phyloP scores from a whole-genome alignment of 495 filamentous ascomycete species.

The Chaetomium tenue region DNA sequence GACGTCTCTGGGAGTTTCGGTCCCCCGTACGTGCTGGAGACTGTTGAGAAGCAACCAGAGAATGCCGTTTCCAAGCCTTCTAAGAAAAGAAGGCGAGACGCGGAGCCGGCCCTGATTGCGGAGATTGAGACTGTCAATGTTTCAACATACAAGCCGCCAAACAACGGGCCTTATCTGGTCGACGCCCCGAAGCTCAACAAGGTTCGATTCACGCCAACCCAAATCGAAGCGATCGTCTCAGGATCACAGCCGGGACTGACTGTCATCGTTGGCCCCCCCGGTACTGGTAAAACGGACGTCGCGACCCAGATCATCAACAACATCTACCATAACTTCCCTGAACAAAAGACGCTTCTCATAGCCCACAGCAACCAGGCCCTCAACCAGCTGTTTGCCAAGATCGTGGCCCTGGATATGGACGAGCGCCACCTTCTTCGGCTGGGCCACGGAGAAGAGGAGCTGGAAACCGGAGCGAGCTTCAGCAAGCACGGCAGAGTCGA shows the following conservation, averaged over 20 bases:
- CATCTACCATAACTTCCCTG: conserved; percentile 95
- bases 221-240: conserved; percentile 89
- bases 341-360: conserved; percentile 86
- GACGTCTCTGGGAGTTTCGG: conserved; percentile 70
- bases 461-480: conserved; percentile 81
- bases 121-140: conserved; percentile 69
- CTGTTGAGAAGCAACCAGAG: conserved; percentile 50
- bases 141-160: conserved; percentile 87
- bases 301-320: conserved; percentile 98
- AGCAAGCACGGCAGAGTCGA: conserved; percentile 96
- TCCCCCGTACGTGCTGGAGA: conserved; percentile 82
- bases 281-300: conserved; percentile 98
- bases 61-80: conserved; percentile 50
- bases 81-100: conserved; percentile 81
- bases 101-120: conserved; percentile 57
- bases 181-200: conserved; percentile 82
- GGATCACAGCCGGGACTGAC: conserved; percentile 94
- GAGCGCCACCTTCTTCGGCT: conserved; percentile 89
- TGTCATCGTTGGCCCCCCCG: conserved; percentile 91
- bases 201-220: conserved; percentile 85
- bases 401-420: conserved; percentile 90
- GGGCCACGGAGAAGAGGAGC: conserved; percentile 91
- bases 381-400: conserved; percentile 99
- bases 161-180: conserved; percentile 85
- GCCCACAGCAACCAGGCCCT: conserved; percentile 97